Evolutionary conservation across 768 basidiomycete genomes (phyloP), one percentile per base, ranked within the genome.

Genomic region (Pleurotus platypus): DNA sequence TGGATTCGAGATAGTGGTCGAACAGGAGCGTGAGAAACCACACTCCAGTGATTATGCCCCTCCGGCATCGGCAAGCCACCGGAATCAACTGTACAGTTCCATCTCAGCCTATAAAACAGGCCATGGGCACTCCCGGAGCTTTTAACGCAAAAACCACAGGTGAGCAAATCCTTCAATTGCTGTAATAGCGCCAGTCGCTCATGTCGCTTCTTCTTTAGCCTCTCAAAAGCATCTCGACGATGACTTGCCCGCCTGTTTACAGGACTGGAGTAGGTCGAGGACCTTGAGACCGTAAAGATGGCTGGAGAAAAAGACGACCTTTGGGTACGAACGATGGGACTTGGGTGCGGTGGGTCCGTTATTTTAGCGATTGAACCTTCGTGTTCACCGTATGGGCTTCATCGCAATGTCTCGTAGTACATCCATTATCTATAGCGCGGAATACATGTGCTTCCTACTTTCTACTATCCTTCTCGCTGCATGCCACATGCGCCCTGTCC

Each of bases 381-480:
- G 83, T 79, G 80, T 83, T 74, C 69, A 63, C 78, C 78, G 79
- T 71, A 67, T 90, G 89, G 85, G 80, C 75, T 68, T 66, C 74
- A 79, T 80, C 87, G 90, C 90, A 92, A 91, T 90, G 90, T 91
- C 87, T 84, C 81, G 89, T 90, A 84, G 88, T 88, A 92, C 86
- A 92, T 72, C 62, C 58, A 26, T 18, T 15, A 38, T n/a, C 40
- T 24, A 46, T 24, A 55, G n/a, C 53, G 51, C 46, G 27, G 49
- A 46, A 45, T 43, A 58, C 38, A 43, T 30, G n/a, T 13, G 39
- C 18, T 54, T 42, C 24, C 39, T 16, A 54, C 18, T 37, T 22
- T 42, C n/a, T 20, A 0, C 51, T 18, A 5, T 20, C 27, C 12
- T 54, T 11, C 24, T n/a, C 26, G 51, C 51, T 16, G 7, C 24